Percentiles rank a stretch among this genome's conserved stretches.
phyloP scores from a whole-genome alignment of 2,329 filamentous ascomycete genomes.

The Neofusicoccum cordaticola region DNA sequence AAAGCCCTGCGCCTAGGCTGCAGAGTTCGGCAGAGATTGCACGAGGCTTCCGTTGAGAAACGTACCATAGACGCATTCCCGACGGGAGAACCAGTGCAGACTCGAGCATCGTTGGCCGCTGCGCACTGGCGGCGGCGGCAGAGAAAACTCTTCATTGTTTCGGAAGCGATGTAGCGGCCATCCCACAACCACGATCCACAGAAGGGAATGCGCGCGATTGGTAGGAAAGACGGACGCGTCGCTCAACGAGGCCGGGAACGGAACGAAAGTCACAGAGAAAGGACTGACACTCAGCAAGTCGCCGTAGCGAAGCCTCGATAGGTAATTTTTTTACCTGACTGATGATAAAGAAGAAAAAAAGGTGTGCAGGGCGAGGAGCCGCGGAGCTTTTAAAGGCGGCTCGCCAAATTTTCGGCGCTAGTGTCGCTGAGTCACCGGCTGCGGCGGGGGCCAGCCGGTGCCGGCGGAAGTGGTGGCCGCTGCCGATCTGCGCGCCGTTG shows the following conservation, averaged over 20 bases:
- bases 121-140: too few relatives aligned
- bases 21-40: too few relatives aligned
- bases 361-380: slow-evolving; percentile 23
- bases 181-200: slow-evolving; percentile 44
- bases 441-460: not conserved
- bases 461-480: not conserved
- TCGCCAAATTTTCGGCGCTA: not conserved
- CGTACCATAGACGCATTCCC: too few relatives aligned
- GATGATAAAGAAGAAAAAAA: slow-evolving; percentile 31
- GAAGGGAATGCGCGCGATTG: slow-evolving; percentile 38
- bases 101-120: too few relatives aligned
- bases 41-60: too few relatives aligned
- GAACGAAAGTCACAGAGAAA: slow-evolving; percentile 38
- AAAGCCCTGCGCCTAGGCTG: too few relatives aligned
- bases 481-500: too few relatives aligned
- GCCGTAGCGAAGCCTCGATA: slow-evolving; percentile 41
- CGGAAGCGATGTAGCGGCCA: slow-evolving; percentile 35
- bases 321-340: slow-evolving; percentile 35
- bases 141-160: not conserved
- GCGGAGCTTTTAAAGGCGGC: slow-evolving; percentile 24
- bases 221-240: slow-evolving; percentile 37
- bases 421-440: not conserved
- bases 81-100: too few relatives aligned
- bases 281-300: slow-evolving; percentile 44
- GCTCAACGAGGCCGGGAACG: slow-evolving; percentile 44